Evolutionary conservation across 306 rosid species (phyloP).

Genomic region (Sesbania bispinosa): DNA sequence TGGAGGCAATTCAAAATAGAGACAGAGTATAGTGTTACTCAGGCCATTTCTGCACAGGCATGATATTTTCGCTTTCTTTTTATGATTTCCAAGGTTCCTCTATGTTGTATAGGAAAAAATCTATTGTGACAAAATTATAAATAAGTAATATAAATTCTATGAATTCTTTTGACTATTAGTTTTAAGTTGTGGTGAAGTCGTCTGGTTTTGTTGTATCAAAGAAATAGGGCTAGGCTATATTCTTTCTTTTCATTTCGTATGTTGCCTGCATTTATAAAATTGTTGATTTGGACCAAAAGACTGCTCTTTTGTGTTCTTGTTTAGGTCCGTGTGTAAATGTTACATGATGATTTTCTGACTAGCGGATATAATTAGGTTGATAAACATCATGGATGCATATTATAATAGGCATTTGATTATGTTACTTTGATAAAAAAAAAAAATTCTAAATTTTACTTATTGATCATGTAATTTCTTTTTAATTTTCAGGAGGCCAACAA

Average conservation of each 20-base stretch:
- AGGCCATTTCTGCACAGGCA: slow-evolving; percentile 94
- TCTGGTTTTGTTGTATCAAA: not conserved
- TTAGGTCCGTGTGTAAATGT: not conserved
- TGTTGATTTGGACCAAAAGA: not conserved
- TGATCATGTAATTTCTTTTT: slow-evolving; percentile 9
- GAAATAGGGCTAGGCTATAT: slow-evolving; percentile 5
- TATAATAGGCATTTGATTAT: not conserved
- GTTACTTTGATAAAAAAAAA: not conserved
- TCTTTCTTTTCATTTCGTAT: not conserved
- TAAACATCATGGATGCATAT: not conserved
- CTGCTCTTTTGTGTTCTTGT: not conserved
- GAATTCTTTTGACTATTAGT: not conserved
- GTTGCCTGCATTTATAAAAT: not conserved
- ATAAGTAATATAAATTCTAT: not conserved
- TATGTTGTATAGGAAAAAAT: not conserved
- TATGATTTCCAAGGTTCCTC: slow-evolving; percentile 1
- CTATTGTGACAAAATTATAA: not conserved
- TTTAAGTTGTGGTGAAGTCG: slow-evolving; percentile 1
- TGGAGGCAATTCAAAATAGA: slow-evolving; percentile 89
- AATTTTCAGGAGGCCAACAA: slow-evolving; percentile 77
- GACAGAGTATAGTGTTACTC: slow-evolving; percentile 81
- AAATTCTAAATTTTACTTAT: not conserved
- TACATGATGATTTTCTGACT: not conserved
- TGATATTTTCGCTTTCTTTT: slow-evolving; percentile 19
- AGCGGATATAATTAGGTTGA: slow-evolving; percentile 1